Evolutionary conservation across 495 filamentous ascomycete species (phyloP).

Genomic region (Talaromyces wortmannii): DNA sequence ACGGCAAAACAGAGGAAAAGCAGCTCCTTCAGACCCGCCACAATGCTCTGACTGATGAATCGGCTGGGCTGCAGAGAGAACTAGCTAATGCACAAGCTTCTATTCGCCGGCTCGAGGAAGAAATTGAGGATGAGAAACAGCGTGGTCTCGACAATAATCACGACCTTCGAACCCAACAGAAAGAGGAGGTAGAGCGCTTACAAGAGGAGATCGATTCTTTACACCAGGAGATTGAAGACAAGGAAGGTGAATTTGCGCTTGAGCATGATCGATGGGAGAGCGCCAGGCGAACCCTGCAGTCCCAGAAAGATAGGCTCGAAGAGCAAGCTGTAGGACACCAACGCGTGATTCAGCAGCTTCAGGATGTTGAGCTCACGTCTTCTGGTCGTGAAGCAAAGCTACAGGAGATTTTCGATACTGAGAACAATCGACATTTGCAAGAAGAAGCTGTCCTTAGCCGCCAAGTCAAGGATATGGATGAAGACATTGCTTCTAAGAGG

Average conservation of each 20-base stretch:
- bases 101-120: constrained; percentile 50
- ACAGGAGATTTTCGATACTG: constrained; percentile 54
- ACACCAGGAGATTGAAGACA: constrained; percentile 65
- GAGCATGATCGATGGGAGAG: constrained; percentile 67
- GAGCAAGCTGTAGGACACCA: constrained; percentile 64
- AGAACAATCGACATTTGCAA: constrained; percentile 48
- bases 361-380: constrained; percentile 55
- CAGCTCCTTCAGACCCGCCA: constrained; percentile 63
- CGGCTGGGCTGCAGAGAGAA: constrained; percentile 57
- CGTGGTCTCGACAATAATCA: constrained; percentile 51
- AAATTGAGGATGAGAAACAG: constrained; percentile 51
- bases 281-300: constrained; percentile 54
- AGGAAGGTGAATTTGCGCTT: constrained; percentile 61
- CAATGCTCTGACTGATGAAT: constrained; percentile 62
- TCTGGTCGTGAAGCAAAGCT: constrained; percentile 59
- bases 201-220: constrained; percentile 63
- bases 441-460: constrained; percentile 48
- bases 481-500: constrained; percentile 48
- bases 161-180: constrained; percentile 50
- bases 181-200: constrained; percentile 54
- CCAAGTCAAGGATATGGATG: constrained; percentile 51
- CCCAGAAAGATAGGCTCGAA: constrained; percentile 60
- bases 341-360: constrained; percentile 65
- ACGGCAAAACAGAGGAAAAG: constrained; percentile 57
- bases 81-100: constrained; percentile 46